Evolutionary conservation across 1,284 basidiomycete genomes (phyloP), one percentile per base, ranked within the genome.

Genomic region (Tetrapyrgos nigripes): DNA sequence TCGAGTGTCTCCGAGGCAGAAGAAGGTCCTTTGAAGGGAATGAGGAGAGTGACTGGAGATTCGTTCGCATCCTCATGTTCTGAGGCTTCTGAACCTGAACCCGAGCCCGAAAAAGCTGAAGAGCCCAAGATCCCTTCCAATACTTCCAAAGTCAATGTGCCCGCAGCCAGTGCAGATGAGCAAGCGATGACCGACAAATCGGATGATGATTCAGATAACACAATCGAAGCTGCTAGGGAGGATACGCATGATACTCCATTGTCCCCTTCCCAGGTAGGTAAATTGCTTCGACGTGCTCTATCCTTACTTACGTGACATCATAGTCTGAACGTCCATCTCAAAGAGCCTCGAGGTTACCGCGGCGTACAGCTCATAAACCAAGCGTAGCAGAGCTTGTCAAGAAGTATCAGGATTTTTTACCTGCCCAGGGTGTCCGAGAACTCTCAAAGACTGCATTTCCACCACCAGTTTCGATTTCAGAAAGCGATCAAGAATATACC

Each of bases 371-470:
- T 1, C 80, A 83, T 50, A 83, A 83, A 33, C 81, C 84, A 9
- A 91, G 83, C 60, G 93, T 97, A 0, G 93, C 94, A 10, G 92
- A 96, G 60, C 78, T 97, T 21, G 92, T 96, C 17, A 90, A 86
- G 66, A 89, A 89, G 51, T 96, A 96, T 68, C 88, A 92, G 69
- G 87, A 91, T 58, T 88, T 84, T 59, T 73, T 92, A 5, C 90
- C 90, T 46, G 77, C 87, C n/a, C 84, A 85, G 56, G 87, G 88
- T 4, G 81, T 91, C 5, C 83, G 87, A 58, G 88, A 91, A 54
- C 78, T 92, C 21, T 82, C 86, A 1, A 86, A 81, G 70, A 88
- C 87, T 3, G 89, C 90, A 6, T 75, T 91, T 50, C 71, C 86
- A 35, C 86, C 89, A 33, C 78, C 74, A 26, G 71, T 79, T 9